Evolutionary conservation across 495 filamentous ascomycete genomes (phyloP).

Genomic region (Hypoxylon rickii): DNA sequence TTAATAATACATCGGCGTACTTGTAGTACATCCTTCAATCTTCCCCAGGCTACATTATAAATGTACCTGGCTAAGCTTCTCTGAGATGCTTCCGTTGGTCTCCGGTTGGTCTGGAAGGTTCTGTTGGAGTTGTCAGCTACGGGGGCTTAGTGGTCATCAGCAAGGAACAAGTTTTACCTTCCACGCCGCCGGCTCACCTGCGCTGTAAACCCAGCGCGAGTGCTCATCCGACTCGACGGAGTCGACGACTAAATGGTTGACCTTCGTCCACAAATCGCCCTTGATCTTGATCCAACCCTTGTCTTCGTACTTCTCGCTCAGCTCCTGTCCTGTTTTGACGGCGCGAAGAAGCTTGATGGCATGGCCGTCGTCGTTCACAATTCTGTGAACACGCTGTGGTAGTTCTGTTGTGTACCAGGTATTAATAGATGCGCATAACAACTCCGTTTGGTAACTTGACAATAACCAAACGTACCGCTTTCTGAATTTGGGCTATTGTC

Average conservation of each 20-base stretch:
- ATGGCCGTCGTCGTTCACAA: conserved; percentile 77
- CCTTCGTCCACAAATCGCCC: conserved; percentile 68
- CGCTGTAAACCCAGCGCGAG: conserved; percentile 57
- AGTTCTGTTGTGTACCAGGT: conserved; percentile 49
- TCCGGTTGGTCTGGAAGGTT: conserved; percentile 14
- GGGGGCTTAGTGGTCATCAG: not conserved
- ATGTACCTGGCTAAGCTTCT: conserved; percentile 15
- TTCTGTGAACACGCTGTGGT: conserved; percentile 57
- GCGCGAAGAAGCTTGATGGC: conserved; percentile 73
- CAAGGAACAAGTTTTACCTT: not conserved
- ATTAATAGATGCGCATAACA: no score
- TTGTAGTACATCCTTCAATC: no score
- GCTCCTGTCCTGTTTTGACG: conserved; percentile 49
- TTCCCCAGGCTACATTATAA: conserved; percentile 1
- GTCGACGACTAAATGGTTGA: conserved; percentile 68
- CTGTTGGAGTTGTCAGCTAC: conserved; percentile 13
- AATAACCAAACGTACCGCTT: no score
- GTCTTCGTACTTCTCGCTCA: conserved; percentile 40
- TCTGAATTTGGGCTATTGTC: conserved; percentile 5
- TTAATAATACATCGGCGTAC: no score
- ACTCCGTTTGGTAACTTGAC: no score
- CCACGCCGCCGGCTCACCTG: conserved; percentile 65
- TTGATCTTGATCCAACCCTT: conserved; percentile 59
- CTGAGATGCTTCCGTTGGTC: conserved; percentile 3
- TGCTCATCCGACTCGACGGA: conserved; percentile 53